These are phyloP conservation scores for Symbiodinium pilosum DNA, from an alignment of 73 alveolate species.

Conservation along the genomic window DNA sequence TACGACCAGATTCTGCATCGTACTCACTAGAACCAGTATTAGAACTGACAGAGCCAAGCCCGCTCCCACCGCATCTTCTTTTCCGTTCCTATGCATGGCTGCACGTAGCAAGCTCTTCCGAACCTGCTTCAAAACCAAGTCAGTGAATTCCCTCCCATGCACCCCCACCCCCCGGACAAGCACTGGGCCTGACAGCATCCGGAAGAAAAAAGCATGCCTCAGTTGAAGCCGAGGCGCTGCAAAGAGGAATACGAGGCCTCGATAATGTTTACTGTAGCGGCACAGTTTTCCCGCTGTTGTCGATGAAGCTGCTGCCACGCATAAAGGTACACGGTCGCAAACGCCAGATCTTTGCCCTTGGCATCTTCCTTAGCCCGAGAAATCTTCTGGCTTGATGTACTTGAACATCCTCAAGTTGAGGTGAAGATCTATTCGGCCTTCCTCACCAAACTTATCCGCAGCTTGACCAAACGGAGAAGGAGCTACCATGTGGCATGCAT, in stretches of 20 bases:
- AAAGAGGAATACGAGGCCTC: slow-evolving; percentile 98
- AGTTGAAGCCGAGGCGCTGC: slow-evolving; percentile 97
- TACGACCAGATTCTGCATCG: too few relatives aligned
- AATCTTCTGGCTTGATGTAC: not conserved
- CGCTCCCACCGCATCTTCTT: too few relatives aligned
- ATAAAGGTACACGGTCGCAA: slow-evolving; percentile 98
- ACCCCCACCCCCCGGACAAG: too few relatives aligned
- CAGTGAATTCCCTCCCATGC: too few relatives aligned
- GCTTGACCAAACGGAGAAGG: slow-evolving; percentile 97
- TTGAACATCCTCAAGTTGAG: not conserved
- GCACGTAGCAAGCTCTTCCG: too few relatives aligned
- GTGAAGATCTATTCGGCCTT: slow-evolving; percentile 97
- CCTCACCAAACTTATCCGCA: slow-evolving; percentile 97
- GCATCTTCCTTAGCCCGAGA: slow-evolving; percentile 28
- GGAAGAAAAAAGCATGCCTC: too few relatives aligned
- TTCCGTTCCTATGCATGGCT: too few relatives aligned
- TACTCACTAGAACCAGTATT: too few relatives aligned
- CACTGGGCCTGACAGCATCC: too few relatives aligned
- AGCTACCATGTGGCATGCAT: too few relatives aligned
- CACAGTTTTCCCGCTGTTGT: not conserved
- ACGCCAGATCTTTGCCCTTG: slow-evolving; percentile 97
- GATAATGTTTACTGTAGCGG: not conserved
- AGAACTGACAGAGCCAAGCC: too few relatives aligned
- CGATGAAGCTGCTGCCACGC: not conserved
- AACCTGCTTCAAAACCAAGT: too few relatives aligned